These are phyloP conservation scores for Yamadazyma dendronema DNA, from an alignment of 1,139 yeast species.

Conservation along the genomic window DNA sequence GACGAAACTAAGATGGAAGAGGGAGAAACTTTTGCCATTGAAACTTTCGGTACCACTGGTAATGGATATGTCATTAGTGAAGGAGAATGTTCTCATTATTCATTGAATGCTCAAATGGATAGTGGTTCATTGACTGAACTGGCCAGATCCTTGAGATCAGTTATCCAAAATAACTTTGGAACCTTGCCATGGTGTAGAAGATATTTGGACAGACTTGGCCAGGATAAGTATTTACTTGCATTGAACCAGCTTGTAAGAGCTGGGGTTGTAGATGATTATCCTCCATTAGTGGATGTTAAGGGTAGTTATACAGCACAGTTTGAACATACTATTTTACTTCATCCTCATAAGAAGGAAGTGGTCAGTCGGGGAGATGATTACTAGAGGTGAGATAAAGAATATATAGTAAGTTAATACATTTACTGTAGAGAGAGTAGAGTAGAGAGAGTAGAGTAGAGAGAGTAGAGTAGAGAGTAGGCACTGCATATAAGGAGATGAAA, in stretches of 20 bases:
- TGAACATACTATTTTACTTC: slow-evolving; percentile 89
- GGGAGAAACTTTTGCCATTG: slow-evolving; percentile 97
- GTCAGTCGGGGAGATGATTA: slow-evolving; percentile 95
- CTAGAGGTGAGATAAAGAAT: slow-evolving; percentile 26
- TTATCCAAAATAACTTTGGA: slow-evolving; percentile 81
- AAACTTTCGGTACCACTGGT: slow-evolving; percentile 97
- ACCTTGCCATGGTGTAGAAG: slow-evolving; percentile 97
- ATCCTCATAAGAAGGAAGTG: slow-evolving; percentile 91
- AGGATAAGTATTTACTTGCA: slow-evolving; percentile 88
- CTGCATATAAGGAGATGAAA: no score
- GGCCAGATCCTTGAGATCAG: slow-evolving; percentile 63
- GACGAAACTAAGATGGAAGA: slow-evolving; percentile 98
- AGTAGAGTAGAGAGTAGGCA: no score
- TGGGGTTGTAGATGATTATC: slow-evolving; percentile 89
- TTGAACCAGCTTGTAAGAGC: slow-evolving; percentile 80
- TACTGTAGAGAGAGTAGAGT: no score
- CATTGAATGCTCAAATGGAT: slow-evolving; percentile 51
- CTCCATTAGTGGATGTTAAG: slow-evolving; percentile 84
- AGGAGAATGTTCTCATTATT: slow-evolving; percentile 96
- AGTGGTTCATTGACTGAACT: slow-evolving; percentile 52
- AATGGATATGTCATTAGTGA: slow-evolving; percentile 80
- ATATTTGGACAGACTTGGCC: slow-evolving; percentile 87
- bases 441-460: no score
- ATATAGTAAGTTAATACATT: no score
- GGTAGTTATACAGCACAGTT: slow-evolving; percentile 96